Evolutionary conservation across 352 stramenopile genomes (phyloP).

Genomic region (Globisporangium carolinianum): DNA sequence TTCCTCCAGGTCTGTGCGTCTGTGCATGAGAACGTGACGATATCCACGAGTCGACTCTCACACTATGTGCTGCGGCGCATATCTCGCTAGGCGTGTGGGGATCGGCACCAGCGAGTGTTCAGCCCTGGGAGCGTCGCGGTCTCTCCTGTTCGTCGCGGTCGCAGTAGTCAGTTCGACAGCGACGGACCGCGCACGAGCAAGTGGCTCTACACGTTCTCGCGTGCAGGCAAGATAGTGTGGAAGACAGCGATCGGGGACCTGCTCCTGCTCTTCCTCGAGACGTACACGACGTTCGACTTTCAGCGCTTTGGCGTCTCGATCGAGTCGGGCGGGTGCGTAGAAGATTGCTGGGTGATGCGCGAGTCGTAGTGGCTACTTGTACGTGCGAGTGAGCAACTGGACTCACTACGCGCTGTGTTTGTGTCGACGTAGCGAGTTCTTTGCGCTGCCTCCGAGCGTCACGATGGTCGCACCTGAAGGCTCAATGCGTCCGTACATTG

Average conservation of each 20-base stretch:
- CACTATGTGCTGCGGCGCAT: no score
- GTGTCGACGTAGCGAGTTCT: conserved; percentile 45
- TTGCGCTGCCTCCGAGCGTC: conserved; percentile 49
- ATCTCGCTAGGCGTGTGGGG: conserved; percentile 47
- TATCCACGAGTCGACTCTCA: no score
- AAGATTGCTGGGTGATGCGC: no score
- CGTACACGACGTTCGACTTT: conserved; percentile 83
- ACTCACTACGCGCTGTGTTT: not conserved
- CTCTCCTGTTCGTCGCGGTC: not conserved
- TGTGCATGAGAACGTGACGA: no score
- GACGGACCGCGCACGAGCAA: conserved; percentile 15
- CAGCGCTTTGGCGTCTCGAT: conserved; percentile 72
- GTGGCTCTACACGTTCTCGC: conserved; percentile 64
- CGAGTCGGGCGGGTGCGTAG: conserved; percentile 52
- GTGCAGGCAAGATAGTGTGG: conserved; percentile 54
- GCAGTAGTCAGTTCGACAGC: no score
- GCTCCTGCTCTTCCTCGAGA: conserved; percentile 76
- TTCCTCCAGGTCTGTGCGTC: conserved; percentile 79
- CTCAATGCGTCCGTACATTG: conserved; percentile 54
- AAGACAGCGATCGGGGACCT: conserved; percentile 65
- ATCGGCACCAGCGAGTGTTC: conserved; percentile 55
- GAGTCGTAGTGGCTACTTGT: no score
- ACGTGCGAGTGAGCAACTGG: no score
- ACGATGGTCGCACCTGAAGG: conserved; percentile 22
- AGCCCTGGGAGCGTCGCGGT: conserved; percentile 8